Conservation (phyloP, 495 filamentous ascomycete genomes). For the Hapsidospora chrysogenum region DNA sequence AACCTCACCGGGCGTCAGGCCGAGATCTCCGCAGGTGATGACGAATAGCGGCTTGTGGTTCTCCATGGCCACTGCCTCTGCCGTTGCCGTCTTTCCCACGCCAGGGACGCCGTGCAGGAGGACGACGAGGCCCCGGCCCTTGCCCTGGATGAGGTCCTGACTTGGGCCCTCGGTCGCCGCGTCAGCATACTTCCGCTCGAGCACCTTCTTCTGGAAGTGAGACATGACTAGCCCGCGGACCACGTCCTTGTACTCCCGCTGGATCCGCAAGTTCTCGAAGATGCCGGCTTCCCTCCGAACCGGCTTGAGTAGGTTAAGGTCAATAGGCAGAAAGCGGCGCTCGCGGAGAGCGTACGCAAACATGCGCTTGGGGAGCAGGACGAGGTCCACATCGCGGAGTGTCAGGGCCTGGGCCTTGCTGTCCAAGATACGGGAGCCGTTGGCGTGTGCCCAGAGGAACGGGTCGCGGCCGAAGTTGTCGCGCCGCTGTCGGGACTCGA, state of each 20-base stretch:
- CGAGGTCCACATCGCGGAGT: conserved; percentile 16
- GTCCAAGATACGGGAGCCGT: conserved; percentile 9
- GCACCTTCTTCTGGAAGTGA: conserved; percentile 18
- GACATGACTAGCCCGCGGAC: conserved; percentile 31
- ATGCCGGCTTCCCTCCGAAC: conserved; percentile 20
- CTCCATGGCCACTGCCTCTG: conserved; percentile 31
- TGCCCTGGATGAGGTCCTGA: conserved; percentile 40
- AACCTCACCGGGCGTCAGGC: conserved; percentile 20
- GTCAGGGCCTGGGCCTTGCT: conserved; percentile 7
- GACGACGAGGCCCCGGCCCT: conserved; percentile 37
- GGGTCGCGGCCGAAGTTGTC: conserved; percentile 5
- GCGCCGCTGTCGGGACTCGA: conserved; percentile 3
- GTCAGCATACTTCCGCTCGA: conserved; percentile 11
- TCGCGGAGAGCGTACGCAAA: conserved; percentile 22
- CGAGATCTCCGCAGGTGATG: conserved; percentile 39
- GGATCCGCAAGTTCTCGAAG: conserved; percentile 39
- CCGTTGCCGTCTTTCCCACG: conserved; percentile 44
- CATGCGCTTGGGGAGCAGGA: conserved; percentile 19
- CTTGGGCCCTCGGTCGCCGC: conserved; percentile 36
- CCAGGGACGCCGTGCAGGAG: conserved; percentile 39
- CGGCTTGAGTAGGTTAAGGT: conserved; percentile 18
- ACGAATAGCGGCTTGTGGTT: conserved; percentile 32
- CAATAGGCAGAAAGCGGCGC: conserved; percentile 18
- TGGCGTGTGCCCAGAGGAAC: conserved; percentile 14
- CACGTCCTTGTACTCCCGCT: conserved; percentile 31